Percentiles rank a stretch among this genome's conserved stretches.
phyloP scores from a whole-genome alignment of 805 yeast species.

The Yamadazyma takamatsuzukensis region DNA sequence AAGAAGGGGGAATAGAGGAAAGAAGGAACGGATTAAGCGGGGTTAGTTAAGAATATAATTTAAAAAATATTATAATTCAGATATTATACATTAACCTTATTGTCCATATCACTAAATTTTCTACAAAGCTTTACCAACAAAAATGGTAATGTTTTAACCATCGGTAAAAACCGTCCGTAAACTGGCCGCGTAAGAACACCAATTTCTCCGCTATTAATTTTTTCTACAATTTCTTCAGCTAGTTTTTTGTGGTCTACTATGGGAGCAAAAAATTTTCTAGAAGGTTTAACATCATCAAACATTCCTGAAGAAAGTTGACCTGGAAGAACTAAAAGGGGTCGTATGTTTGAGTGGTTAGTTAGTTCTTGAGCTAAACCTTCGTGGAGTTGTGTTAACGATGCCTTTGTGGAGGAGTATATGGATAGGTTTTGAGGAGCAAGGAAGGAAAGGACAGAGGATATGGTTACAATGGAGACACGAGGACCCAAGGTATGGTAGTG shows the following conservation, averaged over 20 bases:
- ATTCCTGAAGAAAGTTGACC: conserved; percentile 50
- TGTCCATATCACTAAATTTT: conserved; percentile 35
- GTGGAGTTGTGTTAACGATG: conserved; percentile 41
- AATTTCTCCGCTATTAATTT: conserved; percentile 31
- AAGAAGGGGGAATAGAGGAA: conserved; percentile 15
- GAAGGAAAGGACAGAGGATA: conserved; percentile 47
- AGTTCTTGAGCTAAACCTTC: conserved; percentile 45
- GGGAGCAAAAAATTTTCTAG: conserved; percentile 46
- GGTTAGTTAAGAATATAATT: no score
- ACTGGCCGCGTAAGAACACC: conserved; percentile 46
- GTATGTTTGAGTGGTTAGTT: conserved; percentile 17
- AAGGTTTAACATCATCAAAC: conserved; percentile 46
- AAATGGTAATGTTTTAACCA: conserved; percentile 40
- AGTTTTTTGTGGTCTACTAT: conserved; percentile 35
- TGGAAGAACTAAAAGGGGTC: conserved; percentile 40
- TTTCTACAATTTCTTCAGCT: conserved; percentile 31
- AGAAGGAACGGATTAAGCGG: no score
- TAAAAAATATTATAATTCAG: no score
- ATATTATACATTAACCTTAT: conserved; percentile 24
- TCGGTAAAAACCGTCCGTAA: conserved; percentile 44
- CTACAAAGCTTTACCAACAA: conserved; percentile 32
- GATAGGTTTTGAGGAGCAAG: conserved; percentile 48
- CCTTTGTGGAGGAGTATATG: conserved; percentile 48
- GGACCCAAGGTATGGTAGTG: background rate
- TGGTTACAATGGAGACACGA: conserved; percentile 27